These are phyloP conservation scores for Astrothelium subdiscretum DNA, from an alignment of 495 filamentous ascomycete genomes.

Conservation along the genomic window DNA sequence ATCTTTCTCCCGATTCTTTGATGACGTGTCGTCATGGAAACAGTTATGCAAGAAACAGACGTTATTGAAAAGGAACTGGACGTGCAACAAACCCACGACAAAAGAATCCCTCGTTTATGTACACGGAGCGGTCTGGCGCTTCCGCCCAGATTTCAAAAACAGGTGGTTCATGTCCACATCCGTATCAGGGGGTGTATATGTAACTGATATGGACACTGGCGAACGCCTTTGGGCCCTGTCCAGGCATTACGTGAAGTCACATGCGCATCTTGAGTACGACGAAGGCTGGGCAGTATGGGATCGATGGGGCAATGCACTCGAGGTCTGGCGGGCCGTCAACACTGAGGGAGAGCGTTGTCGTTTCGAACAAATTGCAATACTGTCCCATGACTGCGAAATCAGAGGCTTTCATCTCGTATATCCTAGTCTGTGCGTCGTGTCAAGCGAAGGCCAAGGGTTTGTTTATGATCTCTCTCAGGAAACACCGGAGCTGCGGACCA, in stretches of 20 bases:
- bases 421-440: conserved; percentile 12
- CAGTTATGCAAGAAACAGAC: conserved; percentile 14
- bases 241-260: conserved; percentile 5
- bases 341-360: conserved; percentile 8
- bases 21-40: conserved; percentile 8
- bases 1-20: conserved; percentile 11
- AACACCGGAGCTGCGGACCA: not conserved
- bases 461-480: conserved; percentile 11
- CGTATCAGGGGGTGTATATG: conserved; percentile 9
- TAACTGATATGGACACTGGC: conserved; percentile 16
- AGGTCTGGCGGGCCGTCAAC: conserved; percentile 9
- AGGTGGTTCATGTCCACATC: conserved; percentile 12
- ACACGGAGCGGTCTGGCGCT: conserved; percentile 9
- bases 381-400: conserved; percentile 13
- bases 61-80: conserved; percentile 9
- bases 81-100: conserved; percentile 1
- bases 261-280: conserved; percentile 16
- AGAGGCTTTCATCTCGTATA: conserved; percentile 13
- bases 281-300: conserved; percentile 12
- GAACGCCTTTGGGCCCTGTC: conserved; percentile 9
- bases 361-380: conserved; percentile 9
- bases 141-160: conserved; percentile 16
- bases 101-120: conserved; percentile 7
- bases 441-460: conserved; percentile 9
- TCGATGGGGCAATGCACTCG: conserved; percentile 8